Base-by-base conservation (phyloP, 805 yeast genomes). In the Saccharomyces mikatae region DNA sequence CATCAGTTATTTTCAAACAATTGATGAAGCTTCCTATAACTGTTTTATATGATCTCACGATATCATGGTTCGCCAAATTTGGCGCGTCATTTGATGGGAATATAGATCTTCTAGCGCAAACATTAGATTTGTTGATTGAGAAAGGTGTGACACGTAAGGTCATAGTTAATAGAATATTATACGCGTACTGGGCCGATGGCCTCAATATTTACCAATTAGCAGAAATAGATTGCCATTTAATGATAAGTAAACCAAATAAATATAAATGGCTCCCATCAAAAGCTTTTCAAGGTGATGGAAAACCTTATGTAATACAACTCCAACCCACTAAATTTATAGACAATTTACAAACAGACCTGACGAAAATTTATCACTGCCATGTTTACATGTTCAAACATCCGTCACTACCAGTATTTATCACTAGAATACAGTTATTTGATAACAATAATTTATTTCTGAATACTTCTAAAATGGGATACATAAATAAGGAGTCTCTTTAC, bases 381-480 rank as follows among this genome's bases (percentile, higher is more conserved):
- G 76, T 86, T 11, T 85, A 84, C 63, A 78, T 84, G 26, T 81
- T 86, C 51, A 73, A 80, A 52, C 90, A 86, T 67, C 87, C 89
- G 3, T 70, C 71, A 8, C 74, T 80, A 47, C 89, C 90, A 0
- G 60, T 86, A 55, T 69, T 82, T 1, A 68, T 87, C 26, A 74
- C 86, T 8, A 68, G 95, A 50, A 74, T 87, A 24, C 95, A 87
- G 63, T 76, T 86, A 46, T 87, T 83, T 64, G 92, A 87, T 56
- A 66, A 71, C 8, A 66, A 66, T 52, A 72, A 49, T 63, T n/a
- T 49, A 31, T 21, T 50, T 50, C 9, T 47, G 30, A 21, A 17
- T 44, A 52, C 44, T 8, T 49, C n/a, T 31, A 56, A 60, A 11
- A 57, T 61, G 6, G 10, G 10, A 21, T 6, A 31, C 27, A 57